phyloP scores from a whole-genome alignment of 2,329 filamentous ascomycete genomes.

The Drechmeria coniospora region DNA sequence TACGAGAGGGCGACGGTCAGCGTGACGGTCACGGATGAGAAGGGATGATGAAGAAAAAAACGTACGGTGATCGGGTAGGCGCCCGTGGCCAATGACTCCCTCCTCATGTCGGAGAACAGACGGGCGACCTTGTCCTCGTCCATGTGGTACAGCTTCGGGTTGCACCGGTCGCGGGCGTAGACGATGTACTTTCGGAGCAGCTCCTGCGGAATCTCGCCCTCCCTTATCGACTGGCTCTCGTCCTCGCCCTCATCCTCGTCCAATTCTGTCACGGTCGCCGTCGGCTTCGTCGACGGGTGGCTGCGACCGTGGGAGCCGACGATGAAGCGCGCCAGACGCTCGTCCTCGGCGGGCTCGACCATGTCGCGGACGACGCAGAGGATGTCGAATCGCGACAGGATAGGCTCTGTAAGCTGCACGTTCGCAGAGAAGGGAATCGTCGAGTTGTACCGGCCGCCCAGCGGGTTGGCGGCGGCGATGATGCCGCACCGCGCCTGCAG shows the following conservation, averaged over 20 bases:
- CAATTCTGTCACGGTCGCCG: slow-evolving; percentile 23
- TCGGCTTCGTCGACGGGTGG: slow-evolving; percentile 48
- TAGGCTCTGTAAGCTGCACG: slow-evolving; percentile 91
- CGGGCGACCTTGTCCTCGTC: slow-evolving; percentile 94
- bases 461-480: slow-evolving; percentile 91
- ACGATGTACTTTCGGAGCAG: slow-evolving; percentile 92
- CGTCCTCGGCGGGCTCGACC: slow-evolving; percentile 82
- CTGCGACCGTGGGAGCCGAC: slow-evolving; percentile 87
- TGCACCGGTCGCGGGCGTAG: slow-evolving; percentile 78
- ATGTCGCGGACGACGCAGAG: slow-evolving; percentile 92
- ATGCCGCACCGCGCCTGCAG: slow-evolving; percentile 92
- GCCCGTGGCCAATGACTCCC: slow-evolving; percentile 82
- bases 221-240: slow-evolving; percentile 9
- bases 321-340: slow-evolving; percentile 85
- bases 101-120: slow-evolving; percentile 89
- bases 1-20: slow-evolving; percentile 1
- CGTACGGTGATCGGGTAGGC: slow-evolving; percentile 95
- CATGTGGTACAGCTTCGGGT: slow-evolving; percentile 90
- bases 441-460: slow-evolving; percentile 90
- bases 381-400: slow-evolving; percentile 94
- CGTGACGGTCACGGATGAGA: background rate
- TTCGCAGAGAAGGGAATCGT: slow-evolving; percentile 94
- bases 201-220: slow-evolving; percentile 74
- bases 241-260: slow-evolving; percentile 23
- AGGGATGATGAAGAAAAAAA: slow-evolving; percentile 6